These are phyloP conservation scores for Caryopteris hybrid DNA, from an alignment of 305 asterid species.

Conservation along the genomic window DNA sequence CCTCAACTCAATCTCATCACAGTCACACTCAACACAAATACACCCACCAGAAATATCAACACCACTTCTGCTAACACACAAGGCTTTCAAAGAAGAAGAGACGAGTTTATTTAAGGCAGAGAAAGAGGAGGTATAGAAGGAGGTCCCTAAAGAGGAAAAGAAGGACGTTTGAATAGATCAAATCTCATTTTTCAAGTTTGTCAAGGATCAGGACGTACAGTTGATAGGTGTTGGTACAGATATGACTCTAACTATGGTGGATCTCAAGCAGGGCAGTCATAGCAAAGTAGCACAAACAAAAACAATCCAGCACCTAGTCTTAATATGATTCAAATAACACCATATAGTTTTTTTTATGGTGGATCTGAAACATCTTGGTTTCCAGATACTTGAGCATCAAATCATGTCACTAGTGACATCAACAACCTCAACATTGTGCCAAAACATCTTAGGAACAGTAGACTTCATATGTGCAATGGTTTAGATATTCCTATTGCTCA, in stretches of 20 bases:
- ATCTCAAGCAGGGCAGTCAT: too few species aligned
- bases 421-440: too few species aligned
- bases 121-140: neutral
- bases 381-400: neutral
- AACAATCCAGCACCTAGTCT: neutral
- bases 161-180: neutral
- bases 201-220: neutral
- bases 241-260: too few species aligned
- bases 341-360: neutral
- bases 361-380: neutral
- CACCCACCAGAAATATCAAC: too few species aligned
- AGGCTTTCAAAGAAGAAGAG: too few species aligned
- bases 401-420: too few species aligned
- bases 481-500: too few species aligned
- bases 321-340: neutral
- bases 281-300: too few species aligned
- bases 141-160: neutral
- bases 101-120: neutral
- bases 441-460: too few species aligned
- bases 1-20: neutral
- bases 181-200: neutral
- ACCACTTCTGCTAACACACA: too few species aligned
- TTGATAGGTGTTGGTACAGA: neutral
- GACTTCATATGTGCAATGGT: too few species aligned
- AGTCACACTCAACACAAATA: too few species aligned